These are phyloP conservation scores for Drechslerella coelobrocha DNA, from an alignment of 2,329 filamentous ascomycete species.

Conservation along the genomic window DNA sequence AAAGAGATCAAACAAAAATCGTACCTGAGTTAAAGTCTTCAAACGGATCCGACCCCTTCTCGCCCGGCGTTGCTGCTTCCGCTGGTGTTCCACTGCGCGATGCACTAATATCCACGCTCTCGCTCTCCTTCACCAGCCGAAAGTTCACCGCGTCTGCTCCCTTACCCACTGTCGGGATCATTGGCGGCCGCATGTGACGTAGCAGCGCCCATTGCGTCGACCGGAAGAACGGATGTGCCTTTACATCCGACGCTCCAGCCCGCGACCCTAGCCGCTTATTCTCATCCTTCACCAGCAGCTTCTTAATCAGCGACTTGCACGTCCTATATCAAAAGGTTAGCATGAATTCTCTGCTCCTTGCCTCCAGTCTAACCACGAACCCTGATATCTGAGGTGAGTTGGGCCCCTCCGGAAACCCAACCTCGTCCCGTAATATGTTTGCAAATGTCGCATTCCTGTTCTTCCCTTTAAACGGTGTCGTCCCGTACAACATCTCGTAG, in stretches of 20 bases:
- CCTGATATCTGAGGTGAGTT: slow-evolving; percentile 86
- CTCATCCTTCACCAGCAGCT: slow-evolving; percentile 97
- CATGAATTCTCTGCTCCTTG: too few relatives aligned
- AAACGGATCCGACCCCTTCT: slow-evolving; percentile 83
- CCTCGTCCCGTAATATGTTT: slow-evolving; percentile 94
- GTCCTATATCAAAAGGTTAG: slow-evolving; percentile 67
- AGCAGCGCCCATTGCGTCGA: slow-evolving; percentile 96
- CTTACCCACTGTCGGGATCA: slow-evolving; percentile 87
- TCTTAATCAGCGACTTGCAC: slow-evolving; percentile 95
- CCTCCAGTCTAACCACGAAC: too few relatives aligned
- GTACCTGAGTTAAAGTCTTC: slow-evolving; percentile 81
- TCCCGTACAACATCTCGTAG: slow-evolving; percentile 98
- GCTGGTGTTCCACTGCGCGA: slow-evolving; percentile 74
- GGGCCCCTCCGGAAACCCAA: slow-evolving; percentile 89
- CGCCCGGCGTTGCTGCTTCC: slow-evolving; percentile 81
- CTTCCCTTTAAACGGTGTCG: slow-evolving; percentile 98
- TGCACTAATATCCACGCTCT: slow-evolving; percentile 83
- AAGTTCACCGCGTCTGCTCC: slow-evolving; percentile 96
- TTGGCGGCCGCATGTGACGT: slow-evolving; percentile 96
- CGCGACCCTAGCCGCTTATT: slow-evolving; percentile 89
- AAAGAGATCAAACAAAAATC: neutral
- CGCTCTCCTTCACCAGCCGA: slow-evolving; percentile 95
- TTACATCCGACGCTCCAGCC: slow-evolving; percentile 95
- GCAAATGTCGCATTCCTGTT: slow-evolving; percentile 98
- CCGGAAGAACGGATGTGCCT: slow-evolving; percentile 93